These are phyloP conservation scores for Clitopilus passeckerianus DNA, from an alignment of 768 basidiomycete species.

Conservation along the genomic window DNA sequence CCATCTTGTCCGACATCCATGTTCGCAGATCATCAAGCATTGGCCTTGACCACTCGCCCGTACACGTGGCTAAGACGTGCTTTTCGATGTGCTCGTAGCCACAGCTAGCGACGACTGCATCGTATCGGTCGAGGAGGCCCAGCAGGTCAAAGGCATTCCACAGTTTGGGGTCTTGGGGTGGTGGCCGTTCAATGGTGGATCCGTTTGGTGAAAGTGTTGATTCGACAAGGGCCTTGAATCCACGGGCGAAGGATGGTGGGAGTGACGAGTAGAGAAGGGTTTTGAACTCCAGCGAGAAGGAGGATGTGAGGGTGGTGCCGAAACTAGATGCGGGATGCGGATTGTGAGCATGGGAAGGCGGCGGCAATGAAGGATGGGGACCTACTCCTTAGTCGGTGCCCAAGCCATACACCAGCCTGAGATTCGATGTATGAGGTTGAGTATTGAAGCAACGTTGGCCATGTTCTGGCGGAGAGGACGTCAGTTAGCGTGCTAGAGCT, in stretches of 20 bases:
- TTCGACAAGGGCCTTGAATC: constrained; percentile 64
- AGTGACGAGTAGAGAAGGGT: constrained; percentile 70
- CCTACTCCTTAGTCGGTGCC: constrained; percentile 60
- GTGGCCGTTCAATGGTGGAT: constrained; percentile 14
- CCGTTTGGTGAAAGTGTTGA: constrained; percentile 43
- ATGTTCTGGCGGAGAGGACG: constrained; percentile 29
- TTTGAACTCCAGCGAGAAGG: constrained; percentile 68
- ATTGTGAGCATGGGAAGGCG: neutral
- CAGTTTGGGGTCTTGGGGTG: constrained; percentile 21
- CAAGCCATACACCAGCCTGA: constrained; percentile 75
- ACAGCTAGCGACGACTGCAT: constrained; percentile 76
- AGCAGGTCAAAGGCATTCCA: constrained; percentile 66
- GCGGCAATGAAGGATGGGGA: neutral
- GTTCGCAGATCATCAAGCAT: constrained; percentile 55
- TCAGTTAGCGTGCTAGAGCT: neutral
- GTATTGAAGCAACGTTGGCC: constrained; percentile 43
- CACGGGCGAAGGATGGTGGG: constrained; percentile 60
- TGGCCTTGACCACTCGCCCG: constrained; percentile 63
- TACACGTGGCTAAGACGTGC: constrained; percentile 61
- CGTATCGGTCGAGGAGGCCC: constrained; percentile 78
- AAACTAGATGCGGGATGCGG: constrained; percentile 37
- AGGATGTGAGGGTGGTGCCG: constrained; percentile 50
- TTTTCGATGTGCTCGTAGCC: constrained; percentile 84
- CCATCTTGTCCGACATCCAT: constrained; percentile 80
- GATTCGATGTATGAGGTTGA: constrained; percentile 51